A percentile compares a stretch with the other conserved stretches of the same genome.
These are phyloP conservation scores for Fragaria ananassa DNA, from an alignment of 306 rosid species.

Conservation along the genomic window DNA sequence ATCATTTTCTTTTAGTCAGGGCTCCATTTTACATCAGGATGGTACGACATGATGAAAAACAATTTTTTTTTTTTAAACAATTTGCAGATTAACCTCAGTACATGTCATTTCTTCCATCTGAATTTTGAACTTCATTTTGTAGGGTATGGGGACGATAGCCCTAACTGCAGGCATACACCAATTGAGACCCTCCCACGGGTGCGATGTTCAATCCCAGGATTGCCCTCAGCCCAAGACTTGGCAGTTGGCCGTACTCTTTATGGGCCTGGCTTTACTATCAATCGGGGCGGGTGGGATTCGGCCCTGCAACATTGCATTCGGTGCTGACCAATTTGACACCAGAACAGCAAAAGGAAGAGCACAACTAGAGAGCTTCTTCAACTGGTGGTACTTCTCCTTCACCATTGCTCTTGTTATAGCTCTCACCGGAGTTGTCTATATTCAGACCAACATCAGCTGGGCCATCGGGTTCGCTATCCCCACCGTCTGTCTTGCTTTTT, in stretches of 20 bases:
- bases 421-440: conserved; percentile 62
- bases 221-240: conserved; percentile 48
- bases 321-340: conserved; percentile 78
- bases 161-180: conserved; percentile 58
- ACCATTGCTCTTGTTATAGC: conserved; percentile 64
- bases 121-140: background rate
- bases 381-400: conserved; percentile 87
- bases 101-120: background rate
- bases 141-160: conserved; percentile 69
- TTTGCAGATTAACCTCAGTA: too few species aligned
- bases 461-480: conserved; percentile 64
- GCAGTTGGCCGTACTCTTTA: conserved; percentile 60
- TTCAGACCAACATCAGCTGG: conserved; percentile 84
- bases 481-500: conserved; percentile 49
- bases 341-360: conserved; percentile 56
- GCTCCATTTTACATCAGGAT: too few species aligned
- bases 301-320: conserved; percentile 86
- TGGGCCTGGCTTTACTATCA: conserved; percentile 53
- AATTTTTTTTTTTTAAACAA: too few species aligned
- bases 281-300: conserved; percentile 82
- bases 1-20: too few species aligned
- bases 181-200: conserved; percentile 47
- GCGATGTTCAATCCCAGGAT: conserved; percentile 25
- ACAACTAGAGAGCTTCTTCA: conserved; percentile 72
- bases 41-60: too few species aligned